Base-by-base conservation (phyloP, 75 land plant species). In the Pinus tabuliformis region DNA sequence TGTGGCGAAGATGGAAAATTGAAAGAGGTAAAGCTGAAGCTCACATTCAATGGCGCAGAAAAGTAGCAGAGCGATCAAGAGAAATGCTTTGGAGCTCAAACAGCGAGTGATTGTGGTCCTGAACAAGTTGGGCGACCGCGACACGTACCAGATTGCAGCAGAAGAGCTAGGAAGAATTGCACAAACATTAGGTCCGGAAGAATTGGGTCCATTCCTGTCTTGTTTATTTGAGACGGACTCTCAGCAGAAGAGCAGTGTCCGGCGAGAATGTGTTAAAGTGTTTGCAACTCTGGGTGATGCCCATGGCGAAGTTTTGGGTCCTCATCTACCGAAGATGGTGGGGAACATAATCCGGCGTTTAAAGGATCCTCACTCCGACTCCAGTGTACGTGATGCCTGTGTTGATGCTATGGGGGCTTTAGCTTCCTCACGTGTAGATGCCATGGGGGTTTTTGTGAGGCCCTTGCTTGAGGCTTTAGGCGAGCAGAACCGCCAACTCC, bases 391-490 rank as follows among this genome's bases (percentile, higher is more conserved):
- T 59, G 93, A 92, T 78, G 89, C 90, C 12, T 92, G 95, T 78
- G 82, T 88, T 8, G 93, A 92, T 17, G 82, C 93, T 12, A 58
- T 84, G 26, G 95, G 91, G 6, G 73, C 83, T 60, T 75, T 90
- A 56, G 85, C 91, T 56, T 78, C 90, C 13, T 22, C 54, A 21
- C 4, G 60, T 61, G 82, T 66, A 58, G 86, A 76, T 13, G 45
- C 83, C 0, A 85, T 93, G 77, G 84, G 76, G 56, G 78, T 72
- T 18, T 74, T 90, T 18, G 90, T 79, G 72, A 91, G 75, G 78
- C 95, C 95, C 20, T 72, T 93, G n/a, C 89, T 91, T 77, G 95
- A 93, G 63, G 89, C 93, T 21, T 63, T 93, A 39, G 87, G 84
- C 37, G 95, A 93, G 65, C 95, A 93, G 80, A 89, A 88, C 68